Evolutionary conservation across 2,329 filamentous ascomycete species (phyloP).

Genomic region (Fusarium oxysporum): DNA sequence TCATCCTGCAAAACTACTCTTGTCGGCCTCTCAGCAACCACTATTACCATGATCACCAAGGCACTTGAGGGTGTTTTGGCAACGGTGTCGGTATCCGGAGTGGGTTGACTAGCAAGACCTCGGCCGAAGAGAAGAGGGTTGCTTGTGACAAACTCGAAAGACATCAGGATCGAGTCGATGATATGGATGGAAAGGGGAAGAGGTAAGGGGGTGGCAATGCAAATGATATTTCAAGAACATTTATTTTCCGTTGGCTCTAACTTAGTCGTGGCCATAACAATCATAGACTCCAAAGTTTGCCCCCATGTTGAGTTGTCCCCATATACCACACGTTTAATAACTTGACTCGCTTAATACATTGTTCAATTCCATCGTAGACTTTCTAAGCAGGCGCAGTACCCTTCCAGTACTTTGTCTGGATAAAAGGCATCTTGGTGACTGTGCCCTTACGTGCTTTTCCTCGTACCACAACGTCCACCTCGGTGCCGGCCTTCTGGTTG

Average conservation of each 20-base stretch:
- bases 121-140: not conserved
- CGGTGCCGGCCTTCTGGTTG: slow-evolving; percentile 84
- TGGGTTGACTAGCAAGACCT: not conserved
- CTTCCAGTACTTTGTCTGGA: slow-evolving; percentile 78
- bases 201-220: not conserved
- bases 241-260: slow-evolving; percentile 13
- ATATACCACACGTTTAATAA: slow-evolving; percentile 22
- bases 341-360: slow-evolving; percentile 27
- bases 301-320: slow-evolving; percentile 33
- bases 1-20: not conserved
- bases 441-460: slow-evolving; percentile 80
- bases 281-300: slow-evolving; percentile 20
- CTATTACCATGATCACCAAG: not conserved
- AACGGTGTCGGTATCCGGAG: not conserved
- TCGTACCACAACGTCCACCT: slow-evolving; percentile 81
- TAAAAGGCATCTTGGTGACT: slow-evolving; percentile 90
- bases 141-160: not conserved
- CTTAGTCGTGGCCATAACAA: slow-evolving; percentile 4
- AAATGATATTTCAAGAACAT: not conserved
- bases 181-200: not conserved
- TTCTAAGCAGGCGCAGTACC: slow-evolving; percentile 30
- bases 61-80: not conserved
- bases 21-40: not conserved
- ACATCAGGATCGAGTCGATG: not conserved
- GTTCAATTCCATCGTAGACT: not conserved